These are phyloP conservation scores for Ceratocystis alfenasii DNA, from an alignment of 2,329 filamentous ascomycete genomes.

Conservation along the genomic window DNA sequence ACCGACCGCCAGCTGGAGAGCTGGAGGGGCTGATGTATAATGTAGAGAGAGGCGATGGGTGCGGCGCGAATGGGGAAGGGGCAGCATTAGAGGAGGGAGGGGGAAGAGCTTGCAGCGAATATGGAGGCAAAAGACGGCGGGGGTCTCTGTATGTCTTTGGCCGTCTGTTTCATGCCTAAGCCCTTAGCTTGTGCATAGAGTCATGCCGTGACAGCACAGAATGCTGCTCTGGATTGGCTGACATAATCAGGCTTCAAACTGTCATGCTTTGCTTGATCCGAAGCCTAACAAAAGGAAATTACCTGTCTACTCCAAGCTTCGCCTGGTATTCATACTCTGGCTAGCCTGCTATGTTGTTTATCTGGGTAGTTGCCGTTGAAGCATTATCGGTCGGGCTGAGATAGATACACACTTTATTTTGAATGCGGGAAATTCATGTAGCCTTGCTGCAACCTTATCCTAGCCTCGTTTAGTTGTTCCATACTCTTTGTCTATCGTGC, in stretches of 20 bases:
- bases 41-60: neutral
- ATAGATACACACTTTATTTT: slow-evolving; percentile 1
- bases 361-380: neutral
- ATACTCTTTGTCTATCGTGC: no score
- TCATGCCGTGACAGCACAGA: neutral
- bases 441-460: neutral
- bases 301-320: neutral
- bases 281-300: neutral
- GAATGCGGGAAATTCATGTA: neutral
- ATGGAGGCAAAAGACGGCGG: neutral
- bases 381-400: slow-evolving; percentile 1
- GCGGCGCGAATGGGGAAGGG: neutral
- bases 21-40: neutral
- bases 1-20: neutral
- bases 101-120: no score
- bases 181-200: neutral
- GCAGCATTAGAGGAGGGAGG: neutral
- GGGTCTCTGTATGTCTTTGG: neutral
- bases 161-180: neutral
- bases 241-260: slow-evolving; percentile 6
- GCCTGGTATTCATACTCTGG: neutral
- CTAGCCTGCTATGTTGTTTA: neutral
- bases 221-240: neutral
- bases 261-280: neutral
- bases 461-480: neutral